Evolutionary conservation across 228 moss, liverwort and hornwort genomes (phyloP), one percentile per base, ranked within the genome.

Genomic region (Sphagnum fallax): DNA sequence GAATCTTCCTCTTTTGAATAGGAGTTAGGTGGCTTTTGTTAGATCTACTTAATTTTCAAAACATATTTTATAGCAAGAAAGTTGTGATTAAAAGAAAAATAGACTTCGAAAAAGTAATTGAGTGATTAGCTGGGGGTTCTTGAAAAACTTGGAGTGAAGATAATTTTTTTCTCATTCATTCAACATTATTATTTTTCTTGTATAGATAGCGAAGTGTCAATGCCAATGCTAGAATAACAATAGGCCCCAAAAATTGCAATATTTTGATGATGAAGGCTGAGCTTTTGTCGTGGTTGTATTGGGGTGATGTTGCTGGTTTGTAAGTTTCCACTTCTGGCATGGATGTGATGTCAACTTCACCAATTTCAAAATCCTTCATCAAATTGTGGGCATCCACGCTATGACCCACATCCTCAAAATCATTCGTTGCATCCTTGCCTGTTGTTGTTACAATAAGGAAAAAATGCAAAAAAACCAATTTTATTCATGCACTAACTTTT

Each of bases 381-480:
- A 66, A 16, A 6, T 66, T 4, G 4, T 52, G 66, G 5, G 66
- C 66, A 12, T 52, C 66, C 7, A 50, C 50, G 5, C 66, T 66
- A 52, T 66, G 66, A 11, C 66, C 66, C 50, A 66, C 66, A 10
- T 66, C 66, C 10, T 66, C 66, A 16, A 66, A 66, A 51, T 66
- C 66, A 1, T 66, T 32, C 0, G 66, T 66, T 18, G 66, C 66
- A 66, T 66, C 66, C 50, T 66, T 66, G 6, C 48, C 66, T 66
- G n/a, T 66, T 52, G 14, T 58, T 9, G 10, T 58, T 58, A 2
- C 32, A 32, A 32, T 32, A 1, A 1, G 3, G 32, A 32, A 2
- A 32, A 32, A 32, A 32, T 32, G 32, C 32, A 32, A 32, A 32
- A 32, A 2, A 32, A 32, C 2, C 32, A 32, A 32, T 32, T 32